These are phyloP conservation scores for Vanrija sp. DNA, from an alignment of 1,284 basidiomycete species.

Conservation along the genomic window DNA sequence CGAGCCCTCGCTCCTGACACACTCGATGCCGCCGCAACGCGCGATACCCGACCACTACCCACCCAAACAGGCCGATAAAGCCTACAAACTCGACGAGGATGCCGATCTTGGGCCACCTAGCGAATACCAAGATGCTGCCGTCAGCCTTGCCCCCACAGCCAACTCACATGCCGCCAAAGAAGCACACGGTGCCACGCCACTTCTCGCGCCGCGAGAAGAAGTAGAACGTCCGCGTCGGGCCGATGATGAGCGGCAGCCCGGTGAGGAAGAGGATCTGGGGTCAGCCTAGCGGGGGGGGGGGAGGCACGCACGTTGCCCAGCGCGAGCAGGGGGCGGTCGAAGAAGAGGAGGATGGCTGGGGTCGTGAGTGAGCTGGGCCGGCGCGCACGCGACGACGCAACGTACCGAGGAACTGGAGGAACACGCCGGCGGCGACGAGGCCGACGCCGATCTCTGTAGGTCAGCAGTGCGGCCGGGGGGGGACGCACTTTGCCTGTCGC, in stretches of 20 bases:
- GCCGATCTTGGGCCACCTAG: conserved; percentile 91
- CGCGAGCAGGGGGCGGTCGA: conserved; percentile 93
- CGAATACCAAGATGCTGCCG: conserved; percentile 53
- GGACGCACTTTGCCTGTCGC: conserved; percentile 62
- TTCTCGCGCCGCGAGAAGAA: conserved; percentile 98
- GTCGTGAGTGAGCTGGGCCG: background rate
- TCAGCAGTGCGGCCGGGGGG: background rate
- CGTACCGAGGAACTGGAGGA: conserved; percentile 86
- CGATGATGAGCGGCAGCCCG: conserved; percentile 89
- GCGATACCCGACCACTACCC: conserved; percentile 41
- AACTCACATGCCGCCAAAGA: conserved; percentile 72
- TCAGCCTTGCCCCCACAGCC: background rate
- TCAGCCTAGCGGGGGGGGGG: background rate
- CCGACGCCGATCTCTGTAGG: conserved; percentile 86
- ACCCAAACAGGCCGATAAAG: conserved; percentile 98
- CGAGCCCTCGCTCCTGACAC: background rate
- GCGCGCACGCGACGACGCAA: background rate
- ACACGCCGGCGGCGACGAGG: conserved; percentile 90
- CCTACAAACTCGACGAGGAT: conserved; percentile 93
- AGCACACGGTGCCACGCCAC: conserved; percentile 86
- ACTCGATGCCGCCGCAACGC: background rate
- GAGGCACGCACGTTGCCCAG: conserved; percentile 72
- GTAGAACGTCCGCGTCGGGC: conserved; percentile 92
- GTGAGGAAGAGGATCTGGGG: conserved; percentile 82
- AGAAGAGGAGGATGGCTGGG: conserved; percentile 80